Conservation (phyloP, 257 asterid species). For the Solanum chiquidenum region DNA sequence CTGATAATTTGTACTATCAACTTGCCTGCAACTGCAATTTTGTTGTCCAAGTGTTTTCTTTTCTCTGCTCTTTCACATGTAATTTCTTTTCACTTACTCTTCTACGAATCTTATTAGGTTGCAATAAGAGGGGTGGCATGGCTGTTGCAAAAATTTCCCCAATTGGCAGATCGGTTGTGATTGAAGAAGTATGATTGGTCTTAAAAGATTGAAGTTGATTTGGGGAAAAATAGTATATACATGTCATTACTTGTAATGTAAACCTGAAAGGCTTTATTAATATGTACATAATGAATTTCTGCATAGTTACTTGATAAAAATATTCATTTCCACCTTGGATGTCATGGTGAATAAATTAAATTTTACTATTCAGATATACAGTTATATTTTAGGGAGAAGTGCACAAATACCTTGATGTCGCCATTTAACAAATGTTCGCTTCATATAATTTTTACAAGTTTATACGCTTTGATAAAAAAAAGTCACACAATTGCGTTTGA, state of each 20-base stretch:
- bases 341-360: not conserved
- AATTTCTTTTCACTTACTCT: not conserved
- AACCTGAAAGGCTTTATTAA: not conserved
- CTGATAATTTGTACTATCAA: not conserved
- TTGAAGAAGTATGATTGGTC: not conserved
- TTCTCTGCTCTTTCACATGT: not conserved
- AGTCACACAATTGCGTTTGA: not conserved
- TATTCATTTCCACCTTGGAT: not conserved
- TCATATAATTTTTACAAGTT: not conserved
- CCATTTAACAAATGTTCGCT: not conserved
- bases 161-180: conserved; percentile 45
- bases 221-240: not conserved
- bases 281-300: not conserved
- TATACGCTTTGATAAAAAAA: not conserved
- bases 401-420: not conserved
- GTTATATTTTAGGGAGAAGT: not conserved
- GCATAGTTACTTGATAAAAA: not conserved
- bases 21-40: not conserved
- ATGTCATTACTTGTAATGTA: not conserved
- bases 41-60: not conserved
- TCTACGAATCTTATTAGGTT: conserved; percentile 26
- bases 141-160: conserved; percentile 74
- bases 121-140: conserved; percentile 72
- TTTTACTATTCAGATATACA: not conserved
- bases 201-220: not conserved